Evolutionary conservation across 2,329 filamentous ascomycete genomes (phyloP), one percentile per base, ranked within the genome.

Genomic region (Exophiala mesophila): DNA sequence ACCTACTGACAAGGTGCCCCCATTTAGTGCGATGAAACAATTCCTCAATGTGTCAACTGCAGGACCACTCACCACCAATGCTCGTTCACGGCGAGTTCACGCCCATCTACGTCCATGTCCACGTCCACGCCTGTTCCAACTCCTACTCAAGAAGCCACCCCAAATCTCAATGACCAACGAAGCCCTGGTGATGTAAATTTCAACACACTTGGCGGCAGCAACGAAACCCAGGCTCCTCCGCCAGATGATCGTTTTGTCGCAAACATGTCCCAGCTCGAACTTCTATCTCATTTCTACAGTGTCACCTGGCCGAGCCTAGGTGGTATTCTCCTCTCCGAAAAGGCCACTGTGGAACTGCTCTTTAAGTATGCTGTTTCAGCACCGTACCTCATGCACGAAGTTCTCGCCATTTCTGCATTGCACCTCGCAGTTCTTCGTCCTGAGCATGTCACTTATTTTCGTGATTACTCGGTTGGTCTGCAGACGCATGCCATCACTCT

Each of bases 351-450:
- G 12, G 30, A 23, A 7, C 24, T 41, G n/a, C 41, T 41, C 31
- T 32, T 40, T n/a, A 47, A 41, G 23, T 31, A 49, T 29, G 8
- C 71, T 70, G 28, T 49, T 71, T 34, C 29, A 12, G 42, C 45
- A 26, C 47, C 44, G 5, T 58, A 55, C 37, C 37, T 59, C 7
- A 59, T 56, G 52, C 46, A 57, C 38, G 38, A 52, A n/a, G 35
- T 57, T 12, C 52, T 59, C 7, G 55, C 56, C 9, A 26, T 50
- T 16, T 55, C 55, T 4, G 53, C 56, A 13, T 49, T 57, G 1
- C 54, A 59, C 37, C 60, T 74, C 5, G 71, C 76, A 39, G 63
- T 68, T 34, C 35, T 36, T 13, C 36, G 32, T 3, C 37, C 41
- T 7, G 36, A 45, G 3, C 32, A 23, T 9, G 23, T 35, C 12